Evolutionary conservation across 1,139 yeast species (phyloP), one percentile per base, ranked within the genome.

Genomic region (Pichia sp.): DNA sequence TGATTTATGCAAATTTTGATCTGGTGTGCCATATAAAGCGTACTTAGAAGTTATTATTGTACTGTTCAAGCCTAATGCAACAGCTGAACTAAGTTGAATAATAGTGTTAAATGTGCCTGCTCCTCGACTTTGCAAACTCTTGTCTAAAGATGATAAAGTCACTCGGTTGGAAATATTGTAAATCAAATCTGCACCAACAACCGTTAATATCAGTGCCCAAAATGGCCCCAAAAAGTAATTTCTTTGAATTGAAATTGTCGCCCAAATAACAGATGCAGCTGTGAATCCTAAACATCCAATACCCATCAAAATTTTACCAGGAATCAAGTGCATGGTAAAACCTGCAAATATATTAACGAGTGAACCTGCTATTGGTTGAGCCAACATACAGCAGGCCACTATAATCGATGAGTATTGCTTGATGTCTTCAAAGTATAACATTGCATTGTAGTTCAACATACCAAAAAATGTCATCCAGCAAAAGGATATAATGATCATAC

Each of bases 41-140:
- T 58, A 55, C 24, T 57, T 58, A 1, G 68, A 52, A 10, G 61
- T 48, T 19, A 60, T 60, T 24, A 69, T 58, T 0, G 72, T 64
- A 14, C 66, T 54, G 2, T 66, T 55, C 1, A 68, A 48, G 15
- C 71, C 69, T 3, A 69, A 50, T 1, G 72, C 71, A n/a, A 68
- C 55, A 2, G 70, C 55, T 1, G 63, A 56, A 28, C 67, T 54
- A 11, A 69, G 47, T 46, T 68, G 71, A 28, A 62, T 50, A 36
- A 63, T 54, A 2, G 72, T 69, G 46, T 69, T 68, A 48, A 69
- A 68, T 4, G 69, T 60, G 4, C 73, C 73, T 2, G 71, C 70
- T 2, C 72, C 73, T 10, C 71, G 56, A 31, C 69, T 62, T 42
- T 68, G 72, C 30, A 64, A 49, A 4, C 55, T 46, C 31, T 52